Conservation (phyloP, 129 eudicot genomes). For the Rutidosis leptorrhynchoides region DNA sequence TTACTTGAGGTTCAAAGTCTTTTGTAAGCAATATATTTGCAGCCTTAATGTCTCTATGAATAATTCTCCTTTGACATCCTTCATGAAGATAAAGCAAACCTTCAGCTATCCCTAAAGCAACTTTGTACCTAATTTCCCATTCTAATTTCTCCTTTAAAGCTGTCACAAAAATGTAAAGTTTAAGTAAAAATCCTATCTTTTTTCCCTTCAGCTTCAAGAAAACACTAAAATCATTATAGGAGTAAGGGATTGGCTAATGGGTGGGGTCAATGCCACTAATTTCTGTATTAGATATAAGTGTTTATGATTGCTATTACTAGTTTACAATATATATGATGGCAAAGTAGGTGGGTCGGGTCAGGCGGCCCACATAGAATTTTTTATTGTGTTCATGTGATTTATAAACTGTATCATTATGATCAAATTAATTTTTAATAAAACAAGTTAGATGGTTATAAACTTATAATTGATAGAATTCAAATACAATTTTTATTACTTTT, state of each 20-base stretch:
- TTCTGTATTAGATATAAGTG: not conserved
- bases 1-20: slow-evolving; percentile 86
- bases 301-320: not conserved
- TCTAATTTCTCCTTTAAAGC: slow-evolving; percentile 56
- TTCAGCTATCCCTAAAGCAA: slow-evolving; percentile 83
- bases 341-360: not conserved
- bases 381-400: not conserved
- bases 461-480: not conserved
- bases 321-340: not conserved
- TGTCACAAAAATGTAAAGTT: slow-evolving; percentile 27
- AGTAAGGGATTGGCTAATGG: not conserved
- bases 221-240: not conserved
- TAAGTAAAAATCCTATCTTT: slow-evolving; percentile 19
- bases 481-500: not conserved
- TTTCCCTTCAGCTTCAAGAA: slow-evolving; percentile 24
- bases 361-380: not conserved
- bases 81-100: slow-evolving; percentile 89
- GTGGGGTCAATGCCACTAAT: not conserved
- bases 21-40: slow-evolving; percentile 85
- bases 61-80: slow-evolving; percentile 85
- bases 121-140: slow-evolving; percentile 74
- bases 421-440: not conserved
- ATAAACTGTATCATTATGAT: not conserved
- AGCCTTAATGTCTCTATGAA: slow-evolving; percentile 93
- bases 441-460: not conserved